phyloP scores from a whole-genome alignment of 139 green algal genomes.

The Picochlorum sp. region DNA sequence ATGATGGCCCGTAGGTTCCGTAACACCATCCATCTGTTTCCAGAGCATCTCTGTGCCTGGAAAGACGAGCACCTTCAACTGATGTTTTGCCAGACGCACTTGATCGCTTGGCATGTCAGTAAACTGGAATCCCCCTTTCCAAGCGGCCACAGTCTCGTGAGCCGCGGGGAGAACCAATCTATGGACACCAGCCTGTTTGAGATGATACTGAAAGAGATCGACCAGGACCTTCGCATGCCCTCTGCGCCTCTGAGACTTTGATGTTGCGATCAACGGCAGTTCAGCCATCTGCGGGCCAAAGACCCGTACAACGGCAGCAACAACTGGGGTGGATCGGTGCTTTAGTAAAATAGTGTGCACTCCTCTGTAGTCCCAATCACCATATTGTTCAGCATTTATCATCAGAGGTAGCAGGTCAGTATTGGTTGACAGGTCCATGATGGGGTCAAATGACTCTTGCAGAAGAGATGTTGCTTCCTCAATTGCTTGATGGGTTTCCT shows the following conservation, averaged over 20 bases:
- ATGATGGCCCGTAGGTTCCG: slow-evolving; percentile 6
- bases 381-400: slow-evolving; percentile 46
- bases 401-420: slow-evolving; percentile 80
- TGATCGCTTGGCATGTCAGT: slow-evolving; percentile 32
- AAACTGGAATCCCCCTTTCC: slow-evolving; percentile 46
- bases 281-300: slow-evolving; percentile 73
- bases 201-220: slow-evolving; percentile 27
- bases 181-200: slow-evolving; percentile 36
- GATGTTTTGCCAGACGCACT: slow-evolving; percentile 30
- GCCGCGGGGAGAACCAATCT: slow-evolving; percentile 37
- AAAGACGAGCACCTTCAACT: slow-evolving; percentile 72
- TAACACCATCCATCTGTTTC: slow-evolving; percentile 12
- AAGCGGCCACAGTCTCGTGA: slow-evolving; percentile 39
- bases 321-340: slow-evolving; percentile 55
- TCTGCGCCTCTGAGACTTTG: slow-evolving; percentile 46
- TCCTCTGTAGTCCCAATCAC: slow-evolving; percentile 75
- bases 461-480: slow-evolving; percentile 24
- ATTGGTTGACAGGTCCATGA: slow-evolving; percentile 61
- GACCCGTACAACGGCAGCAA: slow-evolving; percentile 57
- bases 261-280: slow-evolving; percentile 82
- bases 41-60: slow-evolving; percentile 49
- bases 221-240: slow-evolving; percentile 64
- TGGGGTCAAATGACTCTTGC: slow-evolving; percentile 75
- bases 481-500: slow-evolving; percentile 13
- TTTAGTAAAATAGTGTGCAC: slow-evolving; percentile 72